Base-by-base conservation (phyloP, 345 rosid genomes). In the Salix brachista region DNA sequence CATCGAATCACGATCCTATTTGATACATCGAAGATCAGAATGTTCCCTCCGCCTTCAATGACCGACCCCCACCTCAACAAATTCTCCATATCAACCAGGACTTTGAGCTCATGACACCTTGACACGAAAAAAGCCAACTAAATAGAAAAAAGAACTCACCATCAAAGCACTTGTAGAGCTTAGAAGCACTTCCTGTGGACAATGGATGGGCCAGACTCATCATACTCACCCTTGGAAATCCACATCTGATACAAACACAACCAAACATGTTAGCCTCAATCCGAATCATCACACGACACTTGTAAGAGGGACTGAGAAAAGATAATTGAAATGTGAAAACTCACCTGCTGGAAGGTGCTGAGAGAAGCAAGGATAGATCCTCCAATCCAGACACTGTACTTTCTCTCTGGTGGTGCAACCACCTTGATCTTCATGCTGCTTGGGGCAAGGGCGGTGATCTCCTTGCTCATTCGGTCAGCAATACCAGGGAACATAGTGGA, bases 181-280 rank as follows among this genome's bases (percentile, higher is more conserved):
- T 85, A 87, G 86, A 87, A 87, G 88, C 90, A 87, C 84, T 88
- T 88, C 88, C 91, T 86, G 89, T 88, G 91, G 85, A 88, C 91
- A 41, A 88, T 88, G 26, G 91, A 88, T 74, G 91, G 91, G 76
- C 91, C 91, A 7, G 89, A 85, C 82, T 88, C 91, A 6, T 88
- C 91, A 4, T 88, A 88, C 79, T 88, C 91, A 9, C 88, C 89
- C 87, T 88, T 88, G 75, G 91, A 86, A 56, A 88, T 88, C 91
- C 91, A 88, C 91, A 88, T 88, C 91, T 88, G 85, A 75, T 18
- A 50, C 28, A 50, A 58, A 36, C 10, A 69, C 30, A 79, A 8
- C 23, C 44, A 23, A 44, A 14, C n/a, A 78, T 62, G 75, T 74
- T 39, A 82, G 65, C 6, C 21, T 67, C 2, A 42, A 25, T 23